Evolutionary conservation across 2,329 filamentous ascomycete species (phyloP), one percentile per base, ranked within the genome.

Genomic region (Shiraia sp.): DNA sequence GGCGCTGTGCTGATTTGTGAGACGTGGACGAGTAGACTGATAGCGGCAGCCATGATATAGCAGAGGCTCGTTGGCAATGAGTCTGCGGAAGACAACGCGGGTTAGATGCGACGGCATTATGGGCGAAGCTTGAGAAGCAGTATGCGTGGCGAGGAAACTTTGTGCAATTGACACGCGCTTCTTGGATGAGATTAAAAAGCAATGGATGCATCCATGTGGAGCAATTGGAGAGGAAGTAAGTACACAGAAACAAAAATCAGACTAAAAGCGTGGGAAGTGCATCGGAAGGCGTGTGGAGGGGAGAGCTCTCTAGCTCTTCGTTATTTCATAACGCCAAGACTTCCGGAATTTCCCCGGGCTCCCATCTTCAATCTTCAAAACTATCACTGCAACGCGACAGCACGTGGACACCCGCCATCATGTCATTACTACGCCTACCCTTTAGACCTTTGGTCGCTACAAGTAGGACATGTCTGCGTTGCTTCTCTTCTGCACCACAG

Each of bases 21-120:
- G 31, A 10, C 47, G 57, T n/a, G 57, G 49, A 17, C 55, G 52
- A 57, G 61, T 10, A 49, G 60, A 47, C 51, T 52, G 72, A 36
- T 67, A 61, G 17, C 73, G 53, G 48, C 73, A 75, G 59, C 70
- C 73, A 54, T 72, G 73, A 60, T 72, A 68, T 31, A 72, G 48
- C 22, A 75, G 68, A 33, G 72, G 70, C 50, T 78, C 72, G 62
- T 77, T 75, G 61, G 76, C 75, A 45, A 81, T 69, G 52, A 84
- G 70, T 57, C 75, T 74, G 55, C 79, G 77, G 66, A 81, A 81
- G 54, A 83, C 78, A 66, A 75, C 71, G 65, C 80, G 79, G 47
- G 80, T 81, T 59, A 84, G 72, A 53, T 81, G 79, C 50, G 81
- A 81, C 41, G 77, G 76, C 81, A 83, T 83, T 44, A 64, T 47